Evolutionary conservation across 1,139 yeast genomes (phyloP).

Genomic region (Kodamaea sp.): DNA sequence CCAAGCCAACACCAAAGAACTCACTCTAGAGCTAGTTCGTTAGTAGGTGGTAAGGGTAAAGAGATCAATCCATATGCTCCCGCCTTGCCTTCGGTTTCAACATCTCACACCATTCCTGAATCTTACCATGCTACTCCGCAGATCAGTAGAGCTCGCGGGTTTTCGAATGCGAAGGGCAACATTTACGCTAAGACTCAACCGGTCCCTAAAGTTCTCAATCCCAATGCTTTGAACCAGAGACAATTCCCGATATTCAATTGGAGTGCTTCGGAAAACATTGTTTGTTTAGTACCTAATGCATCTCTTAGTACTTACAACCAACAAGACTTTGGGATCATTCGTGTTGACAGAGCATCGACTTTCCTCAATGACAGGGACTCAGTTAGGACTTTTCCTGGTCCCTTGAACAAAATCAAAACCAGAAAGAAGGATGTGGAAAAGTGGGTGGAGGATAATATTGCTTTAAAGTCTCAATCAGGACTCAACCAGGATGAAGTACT

Average conservation of each 20-base stretch:
- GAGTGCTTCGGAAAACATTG: slow-evolving; percentile 47
- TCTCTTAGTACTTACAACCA: slow-evolving; percentile 15
- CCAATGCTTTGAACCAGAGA: slow-evolving; percentile 42
- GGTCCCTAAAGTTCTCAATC: slow-evolving; percentile 32
- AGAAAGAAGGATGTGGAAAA: slow-evolving; percentile 65
- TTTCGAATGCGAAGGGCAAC: slow-evolving; percentile 29
- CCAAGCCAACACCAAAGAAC: slow-evolving; percentile 38
- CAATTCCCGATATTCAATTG: slow-evolving; percentile 83
- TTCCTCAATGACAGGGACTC: slow-evolving; percentile 22
- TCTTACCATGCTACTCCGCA: background rate
- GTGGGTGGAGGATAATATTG: slow-evolving; percentile 48
- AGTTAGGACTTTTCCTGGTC: slow-evolving; percentile 58
- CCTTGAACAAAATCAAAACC: slow-evolving; percentile 54
- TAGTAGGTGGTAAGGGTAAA: slow-evolving; percentile 40
- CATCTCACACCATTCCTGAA: slow-evolving; percentile 5
- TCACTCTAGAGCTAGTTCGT: slow-evolving; percentile 46
- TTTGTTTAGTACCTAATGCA: slow-evolving; percentile 29
- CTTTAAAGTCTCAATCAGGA: slow-evolving; percentile 8
- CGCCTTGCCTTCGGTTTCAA: slow-evolving; percentile 24
- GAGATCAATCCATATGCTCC: slow-evolving; percentile 51
- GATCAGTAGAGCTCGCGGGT: slow-evolving; percentile 25
- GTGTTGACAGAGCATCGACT: slow-evolving; percentile 19
- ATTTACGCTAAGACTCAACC: slow-evolving; percentile 25
- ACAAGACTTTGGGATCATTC: slow-evolving; percentile 15
- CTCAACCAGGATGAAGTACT: slow-evolving; percentile 26